phyloP scores from a whole-genome alignment of 495 filamentous ascomycete genomes.

The Xylaria telfairii region DNA sequence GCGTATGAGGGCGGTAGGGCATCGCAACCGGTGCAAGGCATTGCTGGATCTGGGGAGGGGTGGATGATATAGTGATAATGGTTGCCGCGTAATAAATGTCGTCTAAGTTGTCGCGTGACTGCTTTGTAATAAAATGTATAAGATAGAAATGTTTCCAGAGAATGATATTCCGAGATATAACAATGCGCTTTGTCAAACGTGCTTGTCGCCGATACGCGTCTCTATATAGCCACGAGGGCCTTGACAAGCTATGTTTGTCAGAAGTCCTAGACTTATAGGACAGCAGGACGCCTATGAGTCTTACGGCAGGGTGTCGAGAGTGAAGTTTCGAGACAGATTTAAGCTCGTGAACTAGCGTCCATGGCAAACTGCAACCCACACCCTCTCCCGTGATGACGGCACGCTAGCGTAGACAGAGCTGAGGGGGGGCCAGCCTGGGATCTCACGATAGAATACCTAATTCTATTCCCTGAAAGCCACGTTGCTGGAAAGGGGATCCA shows the following conservation, averaged over 20 bases:
- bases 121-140: not conserved
- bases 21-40: constrained; percentile 22
- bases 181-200: no score
- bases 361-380: not conserved
- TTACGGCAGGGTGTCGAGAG: not conserved
- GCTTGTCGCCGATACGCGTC: not conserved
- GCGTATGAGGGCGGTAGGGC: constrained; percentile 24
- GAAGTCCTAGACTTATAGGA: not conserved
- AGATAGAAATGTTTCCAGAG: no score
- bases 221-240: not conserved
- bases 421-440: not conserved
- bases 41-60: not conserved
- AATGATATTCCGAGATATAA: no score
- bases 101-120: no score
- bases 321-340: not conserved
- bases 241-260: not conserved
- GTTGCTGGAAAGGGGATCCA: constrained; percentile 1
- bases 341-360: not conserved
- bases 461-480: constrained; percentile 5
- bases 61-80: not conserved
- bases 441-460: not conserved
- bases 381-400: not conserved
- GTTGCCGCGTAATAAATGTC: no score
- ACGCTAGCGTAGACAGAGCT: not conserved
- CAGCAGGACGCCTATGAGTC: not conserved